Base-by-base conservation (phyloP, 495 filamentous ascomycete genomes). In the Trichoderma erinaceum region DNA sequence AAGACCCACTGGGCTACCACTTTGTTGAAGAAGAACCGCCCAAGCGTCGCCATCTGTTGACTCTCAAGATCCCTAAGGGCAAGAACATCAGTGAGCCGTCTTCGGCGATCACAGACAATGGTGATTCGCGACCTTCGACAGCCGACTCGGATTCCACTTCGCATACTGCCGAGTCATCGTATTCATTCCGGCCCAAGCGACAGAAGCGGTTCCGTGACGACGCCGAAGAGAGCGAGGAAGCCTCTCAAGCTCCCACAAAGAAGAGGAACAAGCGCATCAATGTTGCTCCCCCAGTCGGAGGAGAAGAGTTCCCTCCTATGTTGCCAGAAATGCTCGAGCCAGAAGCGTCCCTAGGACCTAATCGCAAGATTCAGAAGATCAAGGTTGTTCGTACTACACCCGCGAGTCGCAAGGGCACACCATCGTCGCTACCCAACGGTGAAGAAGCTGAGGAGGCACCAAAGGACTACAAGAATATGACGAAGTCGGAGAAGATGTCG, bases 401-500 rank as follows among this genome's bases (percentile, higher is more conserved):
- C n/a, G 46, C 32, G 12, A 43, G 27, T 27, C 66, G 50, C n/a
- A 56, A 56, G 41, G 52, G 32, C 13, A 44, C 48, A 8, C 66
- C 50, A 29, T 25, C 52, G 32, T 64, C 58, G 58, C 56, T 68
- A 65, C 29, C 67, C 13, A 48, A 16, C 8, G 32, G 29, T 16
- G 67, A 68, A 23, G 67, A 21, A n/a, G 67, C 4, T 21, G 66
- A 66, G 21, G 72, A 72, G 32, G 46, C 70, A 29, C 72, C 74
- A 38, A 83, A 83, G 71, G 76, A 79, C 48, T 83, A 83, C 70
- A 72, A 76, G 4, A 73, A 78, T 43, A 82, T 83, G 81, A 83
- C 78, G 52, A 83, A 83, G 71, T 81, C 79, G 10, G 81, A 83
- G 72, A 83, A 83, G 74, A 83, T 83, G 81, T 79, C 77, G 2